Evolutionary conservation across 495 filamentous ascomycete species (phyloP), one percentile per base, ranked within the genome.

Genomic region (Podospora pseudopauciseta): DNA sequence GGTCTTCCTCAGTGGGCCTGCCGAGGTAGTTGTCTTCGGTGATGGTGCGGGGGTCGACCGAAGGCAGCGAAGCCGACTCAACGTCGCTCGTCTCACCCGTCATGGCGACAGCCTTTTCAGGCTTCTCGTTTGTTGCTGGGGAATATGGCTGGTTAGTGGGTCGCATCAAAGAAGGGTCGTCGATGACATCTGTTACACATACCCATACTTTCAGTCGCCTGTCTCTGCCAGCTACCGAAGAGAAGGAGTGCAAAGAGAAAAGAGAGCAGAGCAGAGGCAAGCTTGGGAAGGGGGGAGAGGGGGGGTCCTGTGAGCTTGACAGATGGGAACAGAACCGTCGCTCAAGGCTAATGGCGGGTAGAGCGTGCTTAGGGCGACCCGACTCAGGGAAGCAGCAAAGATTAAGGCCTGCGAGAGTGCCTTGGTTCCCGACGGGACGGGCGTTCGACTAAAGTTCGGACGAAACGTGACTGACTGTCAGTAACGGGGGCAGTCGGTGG

Each of bases 1-100:
- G 71, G 60, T 91, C 87, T 63, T 88, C 84, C 26, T 84, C 81
- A n/a, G 86, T 88, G 2, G 87, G 87, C 64, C 80, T 79, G 32
- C 81, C 80, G 63, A 80, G 79, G 55, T 83, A 83, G 54, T 82
- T 76, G 2, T 71, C 74, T 19, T 78, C 77, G 73, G 79, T 78
- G 63, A 75, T 54, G 39, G 39, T 49, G 13, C 39, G 39, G 13
- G 39, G 39, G 9, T 49, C 13, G 39, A 49, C 39, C 39, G 39
- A 49, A 11, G 39, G 39, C 6, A 49, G 39, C 39, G 39, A 49
- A 13, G 39, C 39, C 2, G 39, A 49, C 9, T 49, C 39, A 16
- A 49, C 39, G 15, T 49, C 39, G 2, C 7, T 49, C 15, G 13
- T 16, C 1, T 49, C 39, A 11, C 39, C 39, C 39, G 9, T 9